Evolutionary conservation across 495 filamentous ascomycete genomes (phyloP).

Genomic region (Penicillium ochrochloron): DNA sequence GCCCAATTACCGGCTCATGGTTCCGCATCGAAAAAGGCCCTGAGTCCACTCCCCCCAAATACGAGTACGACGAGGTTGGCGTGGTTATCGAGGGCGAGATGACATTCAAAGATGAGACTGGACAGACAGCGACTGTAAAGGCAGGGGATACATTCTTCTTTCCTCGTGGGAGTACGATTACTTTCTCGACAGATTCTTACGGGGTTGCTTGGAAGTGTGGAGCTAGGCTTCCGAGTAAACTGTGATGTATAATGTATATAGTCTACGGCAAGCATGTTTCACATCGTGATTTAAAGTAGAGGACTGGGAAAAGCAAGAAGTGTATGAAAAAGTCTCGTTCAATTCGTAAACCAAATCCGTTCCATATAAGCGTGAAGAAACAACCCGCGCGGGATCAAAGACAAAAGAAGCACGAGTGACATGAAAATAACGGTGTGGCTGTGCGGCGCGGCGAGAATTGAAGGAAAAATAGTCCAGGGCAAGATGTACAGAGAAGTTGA

Average conservation of each 20-base stretch:
- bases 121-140: background rate
- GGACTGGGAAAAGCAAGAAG: background rate
- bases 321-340: conserved; percentile 17
- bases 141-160: conserved; percentile 1
- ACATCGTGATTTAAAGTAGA: background rate
- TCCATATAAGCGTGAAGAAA: conserved; percentile 15
- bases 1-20: background rate
- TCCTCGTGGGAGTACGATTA: background rate
- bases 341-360: conserved; percentile 26
- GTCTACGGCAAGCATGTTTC: background rate
- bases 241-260: background rate
- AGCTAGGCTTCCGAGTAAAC: background rate
- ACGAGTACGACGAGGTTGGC: background rate
- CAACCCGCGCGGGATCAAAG: background rate
- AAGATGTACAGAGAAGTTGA: conserved; percentile 14
- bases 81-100: background rate
- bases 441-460: background rate
- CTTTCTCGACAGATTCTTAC: background rate
- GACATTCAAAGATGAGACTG: background rate
- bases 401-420: conserved; percentile 8
- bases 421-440: conserved; percentile 3
- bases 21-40: conserved; percentile 3
- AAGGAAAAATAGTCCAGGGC: background rate
- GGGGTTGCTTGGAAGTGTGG: conserved; percentile 1
- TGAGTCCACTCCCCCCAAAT: background rate